phyloP scores from a whole-genome alignment of 2,329 filamentous ascomycete genomes.

The Tolypocladium capitatum region DNA sequence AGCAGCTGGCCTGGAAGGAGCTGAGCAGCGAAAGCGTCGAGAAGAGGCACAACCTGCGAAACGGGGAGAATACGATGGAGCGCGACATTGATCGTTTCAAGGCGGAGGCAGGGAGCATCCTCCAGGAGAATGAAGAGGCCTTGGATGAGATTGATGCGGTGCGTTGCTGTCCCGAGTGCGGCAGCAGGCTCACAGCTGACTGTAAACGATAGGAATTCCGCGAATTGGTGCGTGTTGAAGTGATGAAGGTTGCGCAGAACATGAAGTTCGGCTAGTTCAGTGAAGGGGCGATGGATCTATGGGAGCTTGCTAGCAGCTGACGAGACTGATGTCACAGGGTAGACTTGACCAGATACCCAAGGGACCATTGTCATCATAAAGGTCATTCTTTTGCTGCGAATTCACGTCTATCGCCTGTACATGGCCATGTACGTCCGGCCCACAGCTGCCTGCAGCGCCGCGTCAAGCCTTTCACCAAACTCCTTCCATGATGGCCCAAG shows the following conservation, averaged over 20 bases:
- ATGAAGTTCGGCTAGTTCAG: conserved; percentile 2
- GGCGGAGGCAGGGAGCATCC: background rate
- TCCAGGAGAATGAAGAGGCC: background rate
- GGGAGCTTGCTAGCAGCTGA: background rate
- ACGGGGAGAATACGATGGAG: background rate
- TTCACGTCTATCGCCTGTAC: background rate
- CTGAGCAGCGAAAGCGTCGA: conserved; percentile 1
- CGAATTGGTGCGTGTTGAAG: conserved; percentile 12
- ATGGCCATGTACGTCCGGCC: background rate
- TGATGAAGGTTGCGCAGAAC: conserved; percentile 10
- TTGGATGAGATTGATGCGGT: conserved; percentile 2
- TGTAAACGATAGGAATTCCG: conserved; percentile 14
- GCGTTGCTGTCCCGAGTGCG: background rate
- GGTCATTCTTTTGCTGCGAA: background rate
- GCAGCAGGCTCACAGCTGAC: background rate
- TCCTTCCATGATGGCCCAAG: background rate
- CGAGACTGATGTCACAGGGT: background rate
- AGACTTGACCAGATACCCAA: background rate
- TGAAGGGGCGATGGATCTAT: no score
- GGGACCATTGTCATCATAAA: background rate
- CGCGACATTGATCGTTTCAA: background rate
- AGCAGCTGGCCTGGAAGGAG: conserved; percentile 9
- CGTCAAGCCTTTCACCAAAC: background rate
- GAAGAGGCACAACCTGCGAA: background rate
- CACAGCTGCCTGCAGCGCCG: background rate